Conservation (phyloP, 2,329 filamentous ascomycete species). For the Sporothrix schenckii region DNA sequence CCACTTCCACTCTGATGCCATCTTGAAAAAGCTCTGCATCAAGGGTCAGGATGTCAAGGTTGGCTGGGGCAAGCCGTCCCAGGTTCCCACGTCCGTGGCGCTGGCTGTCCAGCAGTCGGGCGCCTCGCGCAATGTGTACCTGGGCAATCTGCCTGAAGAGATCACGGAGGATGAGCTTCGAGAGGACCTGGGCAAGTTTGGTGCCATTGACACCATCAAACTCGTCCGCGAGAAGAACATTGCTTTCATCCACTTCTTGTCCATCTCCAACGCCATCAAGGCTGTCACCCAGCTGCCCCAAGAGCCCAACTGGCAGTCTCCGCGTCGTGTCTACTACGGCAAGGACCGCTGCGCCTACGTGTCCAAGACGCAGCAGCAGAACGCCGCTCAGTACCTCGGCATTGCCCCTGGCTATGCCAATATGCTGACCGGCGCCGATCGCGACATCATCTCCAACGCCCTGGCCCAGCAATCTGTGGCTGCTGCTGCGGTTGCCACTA, state of each 20-base stretch:
- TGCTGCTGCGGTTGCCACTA: slow-evolving; percentile 93
- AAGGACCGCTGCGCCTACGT: slow-evolving; percentile 98
- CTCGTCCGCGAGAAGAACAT: slow-evolving; percentile 97
- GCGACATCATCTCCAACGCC: slow-evolving; percentile 93
- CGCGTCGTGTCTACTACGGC: slow-evolving; percentile 95
- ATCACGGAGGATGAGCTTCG: slow-evolving; percentile 88
- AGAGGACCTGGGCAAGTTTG: slow-evolving; percentile 94
- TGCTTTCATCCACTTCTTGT: slow-evolving; percentile 95
- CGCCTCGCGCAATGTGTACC: slow-evolving; percentile 93
- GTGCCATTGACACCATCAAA: slow-evolving; percentile 95
- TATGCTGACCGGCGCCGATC: slow-evolving; percentile 92
- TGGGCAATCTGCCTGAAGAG: slow-evolving; percentile 90
- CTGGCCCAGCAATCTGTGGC: slow-evolving; percentile 97
- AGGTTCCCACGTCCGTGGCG: slow-evolving; percentile 96
- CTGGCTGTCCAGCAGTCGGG: slow-evolving; percentile 96
- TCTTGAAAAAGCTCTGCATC: slow-evolving; percentile 98
- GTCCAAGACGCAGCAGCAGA: slow-evolving; percentile 99
- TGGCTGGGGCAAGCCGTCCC: slow-evolving; percentile 97
- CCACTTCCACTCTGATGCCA: slow-evolving; percentile 98
- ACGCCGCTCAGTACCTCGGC: slow-evolving; percentile 94
- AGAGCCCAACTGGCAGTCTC: slow-evolving; percentile 94
- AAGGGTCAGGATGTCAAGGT: slow-evolving; percentile 99
- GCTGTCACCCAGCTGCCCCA: slow-evolving; percentile 94
- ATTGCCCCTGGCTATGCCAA: slow-evolving; percentile 97
- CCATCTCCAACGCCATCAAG: slow-evolving; percentile 97